phyloP scores from a whole-genome alignment of 306 rosid species.

The Pyrus pyrifolia region DNA sequence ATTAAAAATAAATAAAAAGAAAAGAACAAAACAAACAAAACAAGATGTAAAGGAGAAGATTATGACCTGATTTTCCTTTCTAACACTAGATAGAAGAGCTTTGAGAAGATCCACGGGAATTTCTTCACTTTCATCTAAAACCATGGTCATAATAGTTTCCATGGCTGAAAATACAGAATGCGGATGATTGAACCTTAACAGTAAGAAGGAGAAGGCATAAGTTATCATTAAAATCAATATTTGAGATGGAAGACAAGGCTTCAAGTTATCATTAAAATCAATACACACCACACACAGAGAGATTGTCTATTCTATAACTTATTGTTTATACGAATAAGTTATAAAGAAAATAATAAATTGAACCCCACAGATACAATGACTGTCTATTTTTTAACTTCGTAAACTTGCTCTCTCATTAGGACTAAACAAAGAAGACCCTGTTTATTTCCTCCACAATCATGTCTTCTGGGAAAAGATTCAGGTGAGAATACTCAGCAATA shows the following conservation, averaged over 20 bases:
- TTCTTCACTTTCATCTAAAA: slow-evolving; percentile 60
- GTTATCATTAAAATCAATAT: background rate
- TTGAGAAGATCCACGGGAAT: slow-evolving; percentile 51
- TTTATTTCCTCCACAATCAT: too few relatives aligned
- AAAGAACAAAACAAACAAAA: slow-evolving; percentile 10
- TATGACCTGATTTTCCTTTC: slow-evolving; percentile 57
- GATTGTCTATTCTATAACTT: background rate
- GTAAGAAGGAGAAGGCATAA: slow-evolving; percentile 20
- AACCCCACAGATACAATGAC: background rate
- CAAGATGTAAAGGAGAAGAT: background rate
- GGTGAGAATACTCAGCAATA: too few relatives aligned
- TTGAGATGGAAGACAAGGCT: slow-evolving; percentile 5
- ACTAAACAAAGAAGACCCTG: background rate
- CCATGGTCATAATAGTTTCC: slow-evolving; percentile 57
- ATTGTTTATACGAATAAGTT: background rate
- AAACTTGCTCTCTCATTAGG: background rate
- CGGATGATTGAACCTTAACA: slow-evolving; percentile 55
- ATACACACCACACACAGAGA: background rate
- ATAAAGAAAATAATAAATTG: background rate
- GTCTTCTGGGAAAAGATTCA: too few relatives aligned
- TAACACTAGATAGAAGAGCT: slow-evolving; percentile 45
- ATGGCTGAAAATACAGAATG: slow-evolving; percentile 36
- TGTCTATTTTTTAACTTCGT: background rate
- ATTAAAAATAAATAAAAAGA: too few relatives aligned
- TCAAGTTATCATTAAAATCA: background rate